These are phyloP conservation scores for Pseudonitzschia pungens DNA, from an alignment of 108 stramenopile species.

Conservation along the genomic window DNA sequence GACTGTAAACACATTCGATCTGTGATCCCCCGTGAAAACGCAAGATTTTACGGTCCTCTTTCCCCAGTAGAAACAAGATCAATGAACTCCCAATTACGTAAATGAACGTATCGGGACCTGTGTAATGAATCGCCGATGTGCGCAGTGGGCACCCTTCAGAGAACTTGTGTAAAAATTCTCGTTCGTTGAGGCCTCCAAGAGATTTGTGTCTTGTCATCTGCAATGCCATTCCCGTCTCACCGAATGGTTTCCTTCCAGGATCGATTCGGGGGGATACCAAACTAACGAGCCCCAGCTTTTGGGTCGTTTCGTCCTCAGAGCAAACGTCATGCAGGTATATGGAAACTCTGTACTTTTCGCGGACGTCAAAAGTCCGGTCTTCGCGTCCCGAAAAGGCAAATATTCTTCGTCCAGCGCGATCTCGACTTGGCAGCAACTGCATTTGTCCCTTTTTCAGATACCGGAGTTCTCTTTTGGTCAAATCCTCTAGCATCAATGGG, in stretches of 20 bases:
- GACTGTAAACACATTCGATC: background rate
- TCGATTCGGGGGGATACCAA: background rate
- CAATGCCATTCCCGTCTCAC: background rate
- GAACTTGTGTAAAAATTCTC: background rate
- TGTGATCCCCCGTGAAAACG: constrained; percentile 3
- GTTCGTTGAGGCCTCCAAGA: background rate
- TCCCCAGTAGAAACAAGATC: background rate
- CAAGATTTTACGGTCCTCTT: background rate
- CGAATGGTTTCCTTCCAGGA: background rate
- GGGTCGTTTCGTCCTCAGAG: constrained; percentile 9
- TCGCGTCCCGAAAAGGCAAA: background rate
- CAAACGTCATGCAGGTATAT: background rate
- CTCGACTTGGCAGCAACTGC: constrained; percentile 2
- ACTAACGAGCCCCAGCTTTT: background rate
- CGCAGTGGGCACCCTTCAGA: constrained; percentile 3
- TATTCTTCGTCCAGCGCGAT: constrained; percentile 8
- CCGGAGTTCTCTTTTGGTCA: background rate
- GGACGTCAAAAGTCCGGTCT: background rate
- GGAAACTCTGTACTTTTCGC: background rate
- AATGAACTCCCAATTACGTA: background rate
- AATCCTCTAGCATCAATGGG: background rate
- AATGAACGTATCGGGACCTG: background rate
- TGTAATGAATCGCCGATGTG: constrained; percentile 3
- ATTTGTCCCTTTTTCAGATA: background rate
- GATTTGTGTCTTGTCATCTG: background rate